These are phyloP conservation scores for Selaginella tamariscina DNA, from an alignment of 75 land plant species.

Conservation along the genomic window DNA sequence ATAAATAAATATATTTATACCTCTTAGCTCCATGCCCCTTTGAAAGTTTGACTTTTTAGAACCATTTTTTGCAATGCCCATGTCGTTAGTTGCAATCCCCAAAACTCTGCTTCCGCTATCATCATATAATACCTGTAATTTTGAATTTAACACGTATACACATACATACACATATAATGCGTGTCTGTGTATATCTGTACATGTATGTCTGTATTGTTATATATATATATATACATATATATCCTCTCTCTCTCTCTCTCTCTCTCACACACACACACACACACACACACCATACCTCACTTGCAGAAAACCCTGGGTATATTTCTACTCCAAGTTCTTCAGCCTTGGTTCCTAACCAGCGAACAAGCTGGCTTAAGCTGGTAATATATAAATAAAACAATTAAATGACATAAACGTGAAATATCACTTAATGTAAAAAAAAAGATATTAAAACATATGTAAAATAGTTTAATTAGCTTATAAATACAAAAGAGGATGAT, in stretches of 20 bases:
- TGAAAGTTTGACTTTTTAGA: slow-evolving; percentile 3
- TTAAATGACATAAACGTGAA: not conserved
- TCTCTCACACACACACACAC: too few species aligned
- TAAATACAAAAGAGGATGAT: not conserved
- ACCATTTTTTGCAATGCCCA: slow-evolving; percentile 9
- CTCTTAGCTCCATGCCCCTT: slow-evolving; percentile 6
- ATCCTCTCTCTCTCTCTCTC: too few species aligned
- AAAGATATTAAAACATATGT: too few species aligned
- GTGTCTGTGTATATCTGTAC: too few species aligned
- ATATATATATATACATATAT: too few species aligned
- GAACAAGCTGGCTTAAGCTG: slow-evolving; percentile 61
- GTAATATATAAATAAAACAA: slow-evolving; percentile 12
- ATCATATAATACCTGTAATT: slow-evolving; percentile 2
- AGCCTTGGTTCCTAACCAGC: slow-evolving; percentile 9
- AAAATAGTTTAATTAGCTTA: too few species aligned
- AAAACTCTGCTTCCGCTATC: slow-evolving; percentile 13
- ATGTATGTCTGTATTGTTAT: too few species aligned
- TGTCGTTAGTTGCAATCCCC: slow-evolving; percentile 10
- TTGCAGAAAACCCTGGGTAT: slow-evolving; percentile 6
- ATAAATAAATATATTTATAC: not conserved
- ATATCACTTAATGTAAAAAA: not conserved
- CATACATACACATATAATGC: too few species aligned
- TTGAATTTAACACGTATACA: not conserved
- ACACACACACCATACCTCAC: slow-evolving; percentile 5
- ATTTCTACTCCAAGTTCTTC: slow-evolving; percentile 13